Base-by-base conservation (phyloP, 2,329 filamentous ascomycete species). In the Thermoascus crustaceus region DNA sequence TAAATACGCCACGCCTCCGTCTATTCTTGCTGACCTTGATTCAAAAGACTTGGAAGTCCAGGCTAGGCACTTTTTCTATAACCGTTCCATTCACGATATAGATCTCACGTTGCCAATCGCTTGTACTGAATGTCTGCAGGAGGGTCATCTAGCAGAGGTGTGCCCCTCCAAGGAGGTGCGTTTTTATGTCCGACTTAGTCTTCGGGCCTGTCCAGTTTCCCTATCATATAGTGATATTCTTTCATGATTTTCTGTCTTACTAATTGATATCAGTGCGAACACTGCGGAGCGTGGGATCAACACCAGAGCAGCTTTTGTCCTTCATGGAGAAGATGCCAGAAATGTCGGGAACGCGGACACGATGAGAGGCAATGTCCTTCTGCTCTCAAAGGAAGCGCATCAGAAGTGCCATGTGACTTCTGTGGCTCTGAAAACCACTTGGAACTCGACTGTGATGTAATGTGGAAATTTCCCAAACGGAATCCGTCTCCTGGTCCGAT, bases 321-420 rank as follows among this genome's bases (percentile, higher is more conserved):
- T 11, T 45, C 50, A 16, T 61, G 62, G 52, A 49, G 54, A 39
- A 50, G 63, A 43, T 68, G 65, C 45, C 50, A 58, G 32, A 77
- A 75, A 50, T 85, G 82, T 55, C 70, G 67, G 31, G 73, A 80
- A 54, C 63, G 72, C 27, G 81, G 80, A 7, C 82, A 86, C 48
- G 46, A 49, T 33, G 56, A 60, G 11, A 46, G 55, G 1, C 46
- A 59, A 5, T 85, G 81, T 50, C 48, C 57, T 2, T 75, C 80
- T 42, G 75, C 76, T 41, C 64, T 82, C 10, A 69, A 69, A 42
- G 67, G 67, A 10, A 75, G 79, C 37, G 67, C 68, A 17, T 37
- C 44, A n/a, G 60, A 65, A 14, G 60, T 71, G 30, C 68, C 70
- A 2, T 86, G 82, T 52, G 73, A 74, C 7, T 63, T 77, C 21